Evolutionary conservation across 306 rosid genomes (phyloP).

Genomic region (Potentilla sterilis): DNA sequence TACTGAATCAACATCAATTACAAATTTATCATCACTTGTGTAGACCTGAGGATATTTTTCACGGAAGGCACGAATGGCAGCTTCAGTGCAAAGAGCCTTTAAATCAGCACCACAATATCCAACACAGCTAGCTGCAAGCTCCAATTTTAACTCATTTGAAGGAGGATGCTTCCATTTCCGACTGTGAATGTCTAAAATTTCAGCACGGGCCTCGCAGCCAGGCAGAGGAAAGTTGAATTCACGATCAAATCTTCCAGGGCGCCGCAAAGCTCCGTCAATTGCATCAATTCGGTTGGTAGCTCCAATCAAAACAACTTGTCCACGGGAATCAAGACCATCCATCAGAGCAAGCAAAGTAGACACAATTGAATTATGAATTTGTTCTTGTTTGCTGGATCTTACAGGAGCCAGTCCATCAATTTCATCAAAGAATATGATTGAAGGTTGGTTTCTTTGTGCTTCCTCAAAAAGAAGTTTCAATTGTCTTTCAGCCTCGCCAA

Average conservation of each 20-base stretch:
- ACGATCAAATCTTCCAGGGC: slow-evolving; percentile 98
- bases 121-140: slow-evolving; percentile 97
- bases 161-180: slow-evolving; percentile 99
- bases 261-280: slow-evolving; percentile 96
- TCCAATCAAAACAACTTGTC: slow-evolving; percentile 97
- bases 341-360: slow-evolving; percentile 98
- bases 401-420: slow-evolving; percentile 99
- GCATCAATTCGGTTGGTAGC: slow-evolving; percentile 99
- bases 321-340: slow-evolving; percentile 99
- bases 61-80: slow-evolving; percentile 97
- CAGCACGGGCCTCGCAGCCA: slow-evolving; percentile 93
- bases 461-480: slow-evolving; percentile 96
- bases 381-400: slow-evolving; percentile 98
- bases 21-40: slow-evolving; percentile 90
- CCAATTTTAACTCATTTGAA: slow-evolving; percentile 60
- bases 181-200: slow-evolving; percentile 88
- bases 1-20: slow-evolving; percentile 92
- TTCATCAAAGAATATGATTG: slow-evolving; percentile 96
- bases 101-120: slow-evolving; percentile 99
- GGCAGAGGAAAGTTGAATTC: slow-evolving; percentile 94
- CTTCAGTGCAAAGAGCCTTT: slow-evolving; percentile 97
- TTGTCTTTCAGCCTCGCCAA: slow-evolving; percentile 99
- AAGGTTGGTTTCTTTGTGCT: slow-evolving; percentile 97
- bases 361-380: slow-evolving; percentile 97
- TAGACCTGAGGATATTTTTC: slow-evolving; percentile 96